These are phyloP conservation scores for Uronychia binucleata DNA, from an alignment of 73 alveolate genomes.

Conservation along the genomic window DNA sequence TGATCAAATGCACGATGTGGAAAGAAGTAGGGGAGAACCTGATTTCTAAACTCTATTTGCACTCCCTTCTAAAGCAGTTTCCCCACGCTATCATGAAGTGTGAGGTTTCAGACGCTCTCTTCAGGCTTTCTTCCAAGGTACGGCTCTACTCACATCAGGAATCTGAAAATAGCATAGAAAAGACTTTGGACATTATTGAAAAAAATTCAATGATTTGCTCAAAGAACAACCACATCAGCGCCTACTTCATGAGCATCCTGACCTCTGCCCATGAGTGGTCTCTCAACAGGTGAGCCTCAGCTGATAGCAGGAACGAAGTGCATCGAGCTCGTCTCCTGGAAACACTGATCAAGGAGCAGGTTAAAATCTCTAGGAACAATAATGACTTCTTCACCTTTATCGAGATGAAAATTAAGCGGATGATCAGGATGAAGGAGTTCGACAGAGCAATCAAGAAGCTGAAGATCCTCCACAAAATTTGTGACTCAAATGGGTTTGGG, in stretches of 20 bases:
- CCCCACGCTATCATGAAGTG: background rate
- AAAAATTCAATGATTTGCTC: background rate
- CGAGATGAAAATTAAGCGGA: slow-evolving; percentile 8
- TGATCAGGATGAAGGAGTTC: background rate
- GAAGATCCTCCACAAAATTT: slow-evolving; percentile 5
- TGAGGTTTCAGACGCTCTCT: background rate
- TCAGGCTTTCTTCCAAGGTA: background rate
- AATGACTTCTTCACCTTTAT: background rate
- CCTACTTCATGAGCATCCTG: background rate
- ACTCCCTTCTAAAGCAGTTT: background rate
- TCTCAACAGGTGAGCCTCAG: too few relatives aligned
- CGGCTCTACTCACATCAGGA: background rate
- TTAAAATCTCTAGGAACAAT: background rate
- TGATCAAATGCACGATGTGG: background rate
- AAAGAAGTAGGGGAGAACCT: background rate
- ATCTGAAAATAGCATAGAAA: background rate
- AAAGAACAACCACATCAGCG: background rate
- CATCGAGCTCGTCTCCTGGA: slow-evolving; percentile 1
- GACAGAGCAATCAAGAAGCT: slow-evolving; percentile 4
- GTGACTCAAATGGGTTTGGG: slow-evolving; percentile 16
- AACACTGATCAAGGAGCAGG: background rate
- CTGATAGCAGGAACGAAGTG: slow-evolving; percentile 1
- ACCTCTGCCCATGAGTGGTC: slow-evolving; percentile 2
- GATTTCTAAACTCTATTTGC: background rate
- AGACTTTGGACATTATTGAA: background rate